A percentile compares a stretch with the other conserved stretches of the same genome.
These are phyloP conservation scores for Mortierella alpina DNA, from an alignment of 192 early-diverging fungal species.

Conservation along the genomic window DNA sequence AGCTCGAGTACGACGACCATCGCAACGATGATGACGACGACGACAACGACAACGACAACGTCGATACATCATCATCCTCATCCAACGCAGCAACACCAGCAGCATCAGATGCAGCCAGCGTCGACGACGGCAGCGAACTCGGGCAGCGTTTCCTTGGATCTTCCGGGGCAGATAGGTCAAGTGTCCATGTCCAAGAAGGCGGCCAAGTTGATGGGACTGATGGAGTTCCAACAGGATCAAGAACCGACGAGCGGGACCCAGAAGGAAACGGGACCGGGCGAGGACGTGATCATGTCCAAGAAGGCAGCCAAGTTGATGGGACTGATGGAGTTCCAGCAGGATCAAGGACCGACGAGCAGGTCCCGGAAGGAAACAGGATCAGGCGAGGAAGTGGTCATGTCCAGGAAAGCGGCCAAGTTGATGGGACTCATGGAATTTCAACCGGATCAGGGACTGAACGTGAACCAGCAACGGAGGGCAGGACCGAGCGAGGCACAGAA, in stretches of 20 bases:
- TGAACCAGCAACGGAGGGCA: background rate
- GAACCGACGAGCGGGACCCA: too few relatives aligned
- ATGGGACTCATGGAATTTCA: background rate
- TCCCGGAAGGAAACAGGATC: too few relatives aligned
- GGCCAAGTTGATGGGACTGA: background rate
- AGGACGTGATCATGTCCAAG: too few relatives aligned
- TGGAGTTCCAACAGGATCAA: too few relatives aligned
- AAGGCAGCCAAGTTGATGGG: background rate
- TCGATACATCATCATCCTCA: too few relatives aligned
- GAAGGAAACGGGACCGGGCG: too few relatives aligned
- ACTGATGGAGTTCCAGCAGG: too few relatives aligned
- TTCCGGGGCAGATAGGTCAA: constrained; percentile 46
- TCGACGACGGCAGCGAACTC: constrained; percentile 9
- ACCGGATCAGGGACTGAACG: background rate
- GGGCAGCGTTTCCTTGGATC: constrained; percentile 18
- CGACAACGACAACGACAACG: background rate
- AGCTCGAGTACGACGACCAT: background rate
- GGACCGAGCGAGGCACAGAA: constrained; percentile 43
- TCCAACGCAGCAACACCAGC: background rate
- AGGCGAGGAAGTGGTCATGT: too few relatives aligned
- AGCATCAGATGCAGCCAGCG: background rate
- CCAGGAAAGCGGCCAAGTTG: too few relatives aligned
- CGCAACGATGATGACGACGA: background rate
- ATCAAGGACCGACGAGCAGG: too few relatives aligned
- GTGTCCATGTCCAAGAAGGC: background rate